Percentiles rank a stretch among this genome's conserved stretches.
Conservation (phyloP, 495 filamentous ascomycete genomes). For the Haplographium delicatum region DNA sequence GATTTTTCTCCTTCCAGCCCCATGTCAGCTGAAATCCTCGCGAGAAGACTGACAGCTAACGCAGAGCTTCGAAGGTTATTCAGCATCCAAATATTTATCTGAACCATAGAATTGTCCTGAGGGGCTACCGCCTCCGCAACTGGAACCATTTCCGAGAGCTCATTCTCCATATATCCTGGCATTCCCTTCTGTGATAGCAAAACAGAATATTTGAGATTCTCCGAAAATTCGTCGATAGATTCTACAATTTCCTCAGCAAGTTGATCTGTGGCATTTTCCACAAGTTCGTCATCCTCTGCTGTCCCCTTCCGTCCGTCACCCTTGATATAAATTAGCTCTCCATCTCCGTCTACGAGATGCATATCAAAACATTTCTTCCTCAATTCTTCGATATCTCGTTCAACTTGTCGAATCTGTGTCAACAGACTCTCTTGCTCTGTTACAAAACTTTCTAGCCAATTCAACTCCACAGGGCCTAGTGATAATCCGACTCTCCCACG, state of each 20-base stretch:
- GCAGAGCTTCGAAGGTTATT: neutral
- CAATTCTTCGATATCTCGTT: neutral
- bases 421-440: neutral
- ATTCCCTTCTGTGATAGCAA: neutral
- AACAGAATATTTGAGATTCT: neutral
- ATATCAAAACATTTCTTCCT: neutral
- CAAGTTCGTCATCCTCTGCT: neutral
- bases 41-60: neutral
- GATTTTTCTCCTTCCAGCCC: neutral
- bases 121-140: too few species aligned
- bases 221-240: neutral
- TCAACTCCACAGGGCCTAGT: neutral
- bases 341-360: neutral
- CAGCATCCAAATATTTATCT: constrained; percentile 2
- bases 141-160: too few species aligned
- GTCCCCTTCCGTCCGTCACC: neutral
- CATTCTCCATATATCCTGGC: too few species aligned
- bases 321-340: neutral
- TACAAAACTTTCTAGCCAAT: neutral
- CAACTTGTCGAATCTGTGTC: neutral
- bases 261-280: too few species aligned
- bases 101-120: neutral
- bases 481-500: neutral
- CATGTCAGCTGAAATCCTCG: neutral
- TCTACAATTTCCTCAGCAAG: too few species aligned